Evolutionary conservation across 108 stramenopile species (phyloP).

Genomic region (Conticribra guillardii): DNA sequence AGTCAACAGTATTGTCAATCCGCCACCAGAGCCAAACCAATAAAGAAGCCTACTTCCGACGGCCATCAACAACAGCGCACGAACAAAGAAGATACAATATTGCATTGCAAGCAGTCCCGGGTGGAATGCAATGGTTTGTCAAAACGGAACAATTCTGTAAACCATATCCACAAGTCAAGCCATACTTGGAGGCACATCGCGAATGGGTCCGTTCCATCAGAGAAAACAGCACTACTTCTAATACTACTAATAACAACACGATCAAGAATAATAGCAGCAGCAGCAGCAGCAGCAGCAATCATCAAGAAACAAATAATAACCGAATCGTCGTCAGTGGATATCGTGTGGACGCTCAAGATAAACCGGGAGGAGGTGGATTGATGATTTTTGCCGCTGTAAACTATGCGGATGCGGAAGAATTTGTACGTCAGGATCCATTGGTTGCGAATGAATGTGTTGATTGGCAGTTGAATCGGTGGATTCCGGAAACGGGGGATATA

Average conservation of each 20-base stretch:
- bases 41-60: no score
- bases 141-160: slow-evolving; percentile 60
- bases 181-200: slow-evolving; percentile 57
- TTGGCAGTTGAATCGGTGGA: slow-evolving; percentile 67
- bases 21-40: no score
- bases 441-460: slow-evolving; percentile 58
- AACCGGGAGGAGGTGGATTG: slow-evolving; percentile 65
- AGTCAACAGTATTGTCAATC: no score
- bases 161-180: slow-evolving; percentile 53
- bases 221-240: slow-evolving; percentile 1
- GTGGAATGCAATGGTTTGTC: slow-evolving; percentile 64
- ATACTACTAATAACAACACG: neutral
- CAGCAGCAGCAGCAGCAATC: no score
- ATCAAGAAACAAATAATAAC: no score
- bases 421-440: slow-evolving; percentile 54
- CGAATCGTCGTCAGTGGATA: slow-evolving; percentile 57
- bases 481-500: slow-evolving; percentile 60
- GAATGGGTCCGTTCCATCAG: slow-evolving; percentile 51
- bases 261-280: no score
- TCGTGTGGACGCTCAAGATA: slow-evolving; percentile 58
- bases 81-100: no score
- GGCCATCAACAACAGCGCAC: no score
- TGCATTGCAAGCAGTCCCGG: slow-evolving; percentile 31
- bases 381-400: slow-evolving; percentile 60
- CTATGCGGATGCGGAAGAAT: slow-evolving; percentile 45